Base-by-base conservation (phyloP, 306 rosid species). In the Castanea mollissima region DNA sequence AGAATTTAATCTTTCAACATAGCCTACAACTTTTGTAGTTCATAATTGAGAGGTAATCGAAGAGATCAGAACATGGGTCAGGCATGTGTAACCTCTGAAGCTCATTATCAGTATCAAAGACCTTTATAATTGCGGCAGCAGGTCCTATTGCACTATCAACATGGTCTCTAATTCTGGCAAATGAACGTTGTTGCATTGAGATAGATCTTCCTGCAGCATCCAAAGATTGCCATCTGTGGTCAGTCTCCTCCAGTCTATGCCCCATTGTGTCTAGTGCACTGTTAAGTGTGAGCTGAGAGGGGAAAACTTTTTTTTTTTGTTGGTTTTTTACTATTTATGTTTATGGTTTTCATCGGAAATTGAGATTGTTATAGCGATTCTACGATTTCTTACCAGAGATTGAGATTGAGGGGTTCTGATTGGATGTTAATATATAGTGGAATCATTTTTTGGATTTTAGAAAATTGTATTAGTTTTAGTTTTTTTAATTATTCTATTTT, bases 101-200 rank as follows among this genome's bases (percentile, higher is more conserved):
- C 57, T 88, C 96, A 63, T 76, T 67, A 70, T 88, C 90, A 0
- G 90, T 79, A 3, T 83, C 81, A 69, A 82, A 80, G 13, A 91
- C 93, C 56, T 82, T 89, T n/a, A 86, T 82, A 56, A 90, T 82
- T 0, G 97, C 92, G n/a, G 90, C 82, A 55, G 90, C 88, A 35
- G 97, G 85, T 69, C 93, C 89, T 41, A 95, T 76, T 75, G 87
- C 92, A 64, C 89, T 82, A 20, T 86, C 84, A 27, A 92, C 77
- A 59, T 86, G 80, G 8, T 81, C 83, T 73, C 84, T 81, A 18
- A 88, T 82, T 29, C 86, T 83, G 46, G 56, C 57, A 65, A 64
- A 75, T n/a, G 87, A 64, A 41, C 84, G 70, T 44, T 72, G 77
- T 2, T 69, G 80, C 75, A 52, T 15, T 27, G 64, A 67, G 73